Evolutionary conservation across 495 filamentous ascomycete species (phyloP), one percentile per base, ranked within the genome.

Genomic region (Chaetomidium leptoderma): DNA sequence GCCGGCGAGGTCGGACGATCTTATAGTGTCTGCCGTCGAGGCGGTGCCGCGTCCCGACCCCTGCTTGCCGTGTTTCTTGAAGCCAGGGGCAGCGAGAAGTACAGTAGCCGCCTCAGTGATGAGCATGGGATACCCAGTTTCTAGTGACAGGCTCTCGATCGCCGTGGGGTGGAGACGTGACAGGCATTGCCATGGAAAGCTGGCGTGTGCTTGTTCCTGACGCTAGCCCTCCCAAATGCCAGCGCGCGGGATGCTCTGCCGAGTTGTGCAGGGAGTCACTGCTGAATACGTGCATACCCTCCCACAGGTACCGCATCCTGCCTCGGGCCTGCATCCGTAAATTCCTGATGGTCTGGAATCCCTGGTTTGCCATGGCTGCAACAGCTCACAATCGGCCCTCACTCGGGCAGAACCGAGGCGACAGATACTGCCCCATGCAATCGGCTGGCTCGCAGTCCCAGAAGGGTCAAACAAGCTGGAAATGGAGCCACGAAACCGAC

Each of bases 381-480:
- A 39, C n/a, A 54, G 26, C 8, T 24, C 17, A 36, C 3, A 53
- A 32, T 57, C 45, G 47, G 48, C 46, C 26, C 39, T 35, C 21
- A 14, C 11, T 63, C 49, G 32, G 29, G 23, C 58, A 37, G 33
- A 60, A 53, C 53, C 55, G 39, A 58, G 58, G 9, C 17, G 35
- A 47, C n/a, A 60, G 53, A 55, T 21, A 14, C 8, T 8, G 19
- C 47, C 47, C 49, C 19, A 7, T 46, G 26, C 53, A 46, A 68
- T 61, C 66, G 62, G 68, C 29, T 61, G 57, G n/a, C n/a, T n/a
- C 19, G 54, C n/a, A 58, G 46, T 23, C 55, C 26, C 54, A 55
- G 47, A 58, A 39, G 16, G 42, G 35, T 63, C 68, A 66, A 63
- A 69, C 66, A 62, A 58, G 64, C 63, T 64, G 64, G 57, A 53